Conservation (phyloP, 257 asterid species). For the Nicotiana sylvestris region DNA sequence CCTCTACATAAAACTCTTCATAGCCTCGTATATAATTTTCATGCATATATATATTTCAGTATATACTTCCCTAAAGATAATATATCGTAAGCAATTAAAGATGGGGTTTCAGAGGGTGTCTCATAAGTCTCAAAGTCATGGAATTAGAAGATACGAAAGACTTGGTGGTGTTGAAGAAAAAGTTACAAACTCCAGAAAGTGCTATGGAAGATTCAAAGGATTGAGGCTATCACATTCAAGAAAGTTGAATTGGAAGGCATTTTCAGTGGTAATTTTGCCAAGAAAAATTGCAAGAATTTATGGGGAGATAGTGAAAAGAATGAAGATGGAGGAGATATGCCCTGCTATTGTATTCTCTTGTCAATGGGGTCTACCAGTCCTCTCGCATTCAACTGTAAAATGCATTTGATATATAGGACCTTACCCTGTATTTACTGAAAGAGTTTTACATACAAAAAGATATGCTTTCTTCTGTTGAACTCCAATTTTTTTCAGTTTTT, state of each 20-base stretch:
- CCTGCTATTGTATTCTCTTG: constrained; percentile 48
- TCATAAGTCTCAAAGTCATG: too few relatives aligned
- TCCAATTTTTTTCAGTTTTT: too few relatives aligned
- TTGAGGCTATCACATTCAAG: constrained; percentile 37
- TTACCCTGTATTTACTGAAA: too few relatives aligned
- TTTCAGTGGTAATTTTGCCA: constrained; percentile 40
- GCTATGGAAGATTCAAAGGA: constrained; percentile 47
- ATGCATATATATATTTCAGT: background rate
- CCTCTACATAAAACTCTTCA: constrained; percentile 12
- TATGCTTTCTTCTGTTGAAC: too few relatives aligned
- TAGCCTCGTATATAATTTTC: background rate
- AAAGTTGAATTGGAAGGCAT: constrained; percentile 70
- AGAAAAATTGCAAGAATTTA: constrained; percentile 46
- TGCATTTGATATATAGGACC: background rate
- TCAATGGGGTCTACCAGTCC: constrained; percentile 77
- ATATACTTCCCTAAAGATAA: too few relatives aligned
- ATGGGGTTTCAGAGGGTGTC: constrained; percentile 17
- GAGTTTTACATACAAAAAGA: too few relatives aligned
- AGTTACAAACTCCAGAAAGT: constrained; percentile 25
- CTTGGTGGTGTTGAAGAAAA: constrained; percentile 24
- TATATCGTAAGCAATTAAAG: background rate
- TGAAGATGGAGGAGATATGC: constrained; percentile 47
- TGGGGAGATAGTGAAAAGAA: constrained; percentile 30
- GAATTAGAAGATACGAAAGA: constrained; percentile 33
- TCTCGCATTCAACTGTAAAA: constrained; percentile 32